Evolutionary conservation across 192 early-diverging fungal genomes (phyloP), one percentile per base, ranked within the genome.

Genomic region (Entophlyctis helioformis): DNA sequence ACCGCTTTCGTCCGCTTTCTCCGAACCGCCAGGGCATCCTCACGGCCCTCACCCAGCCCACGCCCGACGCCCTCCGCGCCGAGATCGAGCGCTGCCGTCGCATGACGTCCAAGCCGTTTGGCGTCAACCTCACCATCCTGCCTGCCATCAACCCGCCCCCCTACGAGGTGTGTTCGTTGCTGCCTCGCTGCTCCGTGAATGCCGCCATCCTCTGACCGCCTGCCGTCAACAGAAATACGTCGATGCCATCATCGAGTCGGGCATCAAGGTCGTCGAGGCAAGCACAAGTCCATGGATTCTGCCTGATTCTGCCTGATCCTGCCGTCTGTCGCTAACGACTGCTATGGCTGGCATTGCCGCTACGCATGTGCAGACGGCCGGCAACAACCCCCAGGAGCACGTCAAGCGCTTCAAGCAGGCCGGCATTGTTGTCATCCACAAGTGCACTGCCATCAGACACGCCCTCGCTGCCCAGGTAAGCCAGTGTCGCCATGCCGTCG

Each of bases 81-180:
- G 85, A 85, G 56, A 85, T 87, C 53, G 64, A 55, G 22, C 72
- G 85, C 22, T 83, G 80, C 69, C 57, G 82, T 26, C 71, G 51
- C 36, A 75, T 87, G 78, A 87, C 85, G 31, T 62, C 50, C 51
- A 84, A 84, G 49, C 85, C 85, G 4, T 87, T 87, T 42, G 85
- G 83, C 41, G 85, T 87, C 56, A 87, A 87, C 62, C 46, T 87
- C 41, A 87, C 85, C 27, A 66, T 87, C 48, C 51, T 87, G 49
- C 85, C 85, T 28, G 68, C 83, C n/a, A 85, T 87, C 51, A 77
- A 59, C 22, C 85, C 85, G 44, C 85, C 85, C 23, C 85, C 85
- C 27, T 87, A 87, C 57, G 76, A 57, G 16, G 73, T 78, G 38
- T 78, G 29, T 31, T 11, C 11, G 29, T 31, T 31, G 29, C 29